Base-by-base conservation (phyloP, 306 rosid species). In the Hippophae rhamnoides region DNA sequence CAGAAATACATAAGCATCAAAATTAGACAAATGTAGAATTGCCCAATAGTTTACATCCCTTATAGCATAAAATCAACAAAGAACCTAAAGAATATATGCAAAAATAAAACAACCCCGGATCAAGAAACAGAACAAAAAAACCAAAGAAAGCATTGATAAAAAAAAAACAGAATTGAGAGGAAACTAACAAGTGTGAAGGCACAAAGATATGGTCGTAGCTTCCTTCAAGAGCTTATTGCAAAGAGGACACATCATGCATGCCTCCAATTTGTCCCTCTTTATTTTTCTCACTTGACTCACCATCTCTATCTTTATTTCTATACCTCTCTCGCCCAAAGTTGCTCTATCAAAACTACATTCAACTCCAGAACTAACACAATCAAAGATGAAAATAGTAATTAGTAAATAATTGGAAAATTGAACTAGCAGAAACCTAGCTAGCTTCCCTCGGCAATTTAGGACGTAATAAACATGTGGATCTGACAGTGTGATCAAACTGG, bases 191-290 rank as follows among this genome's bases (percentile, higher is more conserved):
- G 99, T 81, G 71, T 92, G 99, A 44, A 92, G 99, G 64, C 99
- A 92, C 58, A 88, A 84, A 75, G 97, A 92, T 12, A 92, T 85
- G 38, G 99, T 92, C 13, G 99, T 92, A 27, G 99, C 95, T 53
- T 85, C 93, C 66, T 70, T 79, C 74, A 83, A 67, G 56, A 92
- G 83, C 55, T 78, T 82, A 27, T 73, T 56, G 67, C 99, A 92
- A 62, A 88, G 96, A 74, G 90, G 93, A 81, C 99, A 92, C 90
- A 86, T 88, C 96, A 92, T 85, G 99, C 96, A 88, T 81, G 90
- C 80, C 63, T 74, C 71, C 5, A 92, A 71, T 10, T 50, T 74
- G 62, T 69, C 74, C 74, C 90, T 85, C 84, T 65, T 82, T 9
- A 88, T 86, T 69, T 67, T 86, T 63, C 77, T 90, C 51, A 76